These are phyloP conservation scores for Malassezia vespertilionis DNA, from an alignment of 1,284 basidiomycete species.

Conservation along the genomic window DNA sequence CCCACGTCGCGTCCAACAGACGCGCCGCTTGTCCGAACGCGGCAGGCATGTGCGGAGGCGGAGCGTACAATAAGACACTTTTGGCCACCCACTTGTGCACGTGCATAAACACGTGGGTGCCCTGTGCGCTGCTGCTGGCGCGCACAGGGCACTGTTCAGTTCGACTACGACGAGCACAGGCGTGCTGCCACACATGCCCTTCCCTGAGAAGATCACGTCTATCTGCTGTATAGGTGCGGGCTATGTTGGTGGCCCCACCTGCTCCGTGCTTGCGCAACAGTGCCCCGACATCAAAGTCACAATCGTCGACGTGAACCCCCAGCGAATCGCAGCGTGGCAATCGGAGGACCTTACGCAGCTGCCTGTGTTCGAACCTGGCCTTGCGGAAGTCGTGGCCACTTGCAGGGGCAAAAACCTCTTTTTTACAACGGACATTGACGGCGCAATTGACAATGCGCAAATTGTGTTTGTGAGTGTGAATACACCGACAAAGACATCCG, in stretches of 20 bases:
- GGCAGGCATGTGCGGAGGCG: too few species aligned
- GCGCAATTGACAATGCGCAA: slow-evolving; percentile 81
- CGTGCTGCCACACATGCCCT: background rate
- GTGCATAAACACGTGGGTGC: background rate
- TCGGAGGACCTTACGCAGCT: slow-evolving; percentile 50
- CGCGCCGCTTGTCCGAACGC: too few species aligned
- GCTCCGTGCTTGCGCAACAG: slow-evolving; percentile 85
- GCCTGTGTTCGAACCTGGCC: slow-evolving; percentile 93
- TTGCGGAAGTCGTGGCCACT: slow-evolving; percentile 79
- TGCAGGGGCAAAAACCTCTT: slow-evolving; percentile 89
- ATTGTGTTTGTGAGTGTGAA: slow-evolving; percentile 67
- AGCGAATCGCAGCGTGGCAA: slow-evolving; percentile 94
- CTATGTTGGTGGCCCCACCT: slow-evolving; percentile 71
- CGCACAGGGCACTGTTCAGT: background rate
- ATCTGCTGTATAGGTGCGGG: slow-evolving; percentile 68
- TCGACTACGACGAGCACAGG: background rate
- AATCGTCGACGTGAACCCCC: slow-evolving; percentile 92
- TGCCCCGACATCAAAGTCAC: slow-evolving; percentile 89
- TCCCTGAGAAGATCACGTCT: slow-evolving; percentile 7
- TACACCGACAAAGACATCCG: slow-evolving; percentile 95
- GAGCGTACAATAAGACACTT: too few species aligned
- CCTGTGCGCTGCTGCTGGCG: background rate
- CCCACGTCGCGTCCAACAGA: slow-evolving; percentile 14
- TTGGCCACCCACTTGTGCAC: background rate
- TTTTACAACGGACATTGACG: slow-evolving; percentile 91